phyloP scores from a whole-genome alignment of 1,284 basidiomycete species.

The Rhodotorula glutinis region DNA sequence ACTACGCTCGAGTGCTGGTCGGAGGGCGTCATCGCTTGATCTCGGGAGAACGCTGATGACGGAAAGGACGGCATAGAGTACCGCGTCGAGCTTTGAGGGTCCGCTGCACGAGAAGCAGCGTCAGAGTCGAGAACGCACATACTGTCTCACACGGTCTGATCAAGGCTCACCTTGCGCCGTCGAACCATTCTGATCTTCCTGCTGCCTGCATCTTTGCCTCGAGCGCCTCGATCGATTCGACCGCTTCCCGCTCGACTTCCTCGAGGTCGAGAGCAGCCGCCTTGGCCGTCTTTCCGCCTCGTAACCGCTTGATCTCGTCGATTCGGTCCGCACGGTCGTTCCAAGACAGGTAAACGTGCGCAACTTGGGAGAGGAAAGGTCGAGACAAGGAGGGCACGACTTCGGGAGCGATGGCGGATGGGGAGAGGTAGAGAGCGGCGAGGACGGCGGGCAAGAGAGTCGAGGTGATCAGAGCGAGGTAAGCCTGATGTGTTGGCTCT shows the following conservation, averaged over 20 bases:
- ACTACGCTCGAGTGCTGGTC: conserved; percentile 24
- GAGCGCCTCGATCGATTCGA: conserved; percentile 27
- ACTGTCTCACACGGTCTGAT: no score
- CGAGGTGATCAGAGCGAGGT: conserved; percentile 28
- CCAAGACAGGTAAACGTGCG: background rate
- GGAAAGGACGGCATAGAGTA: conserved; percentile 21
- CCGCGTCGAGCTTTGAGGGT: conserved; percentile 22
- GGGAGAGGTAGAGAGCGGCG: conserved; percentile 29
- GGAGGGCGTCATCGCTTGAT: conserved; percentile 13
- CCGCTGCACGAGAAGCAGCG: background rate
- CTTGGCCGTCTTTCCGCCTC: conserved; percentile 21
- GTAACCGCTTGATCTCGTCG: conserved; percentile 25
- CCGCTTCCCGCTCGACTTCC: conserved; percentile 33
- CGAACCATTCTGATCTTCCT: conserved; percentile 14
- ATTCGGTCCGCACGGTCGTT: conserved; percentile 13
- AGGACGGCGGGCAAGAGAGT: conserved; percentile 34
- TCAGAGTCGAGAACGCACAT: background rate
- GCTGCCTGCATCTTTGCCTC: conserved; percentile 24
- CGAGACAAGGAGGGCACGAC: background rate
- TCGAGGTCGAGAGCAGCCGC: conserved; percentile 29
- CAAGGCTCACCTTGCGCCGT: conserved; percentile 17
- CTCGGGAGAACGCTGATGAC: conserved; percentile 25
- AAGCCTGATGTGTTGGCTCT: conserved; percentile 29
- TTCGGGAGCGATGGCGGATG: background rate
- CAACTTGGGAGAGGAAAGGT: conserved; percentile 11